Evolutionary conservation across 495 filamentous ascomycete genomes (phyloP), one percentile per base, ranked within the genome.

Genomic region (Xylaria bambusicola): DNA sequence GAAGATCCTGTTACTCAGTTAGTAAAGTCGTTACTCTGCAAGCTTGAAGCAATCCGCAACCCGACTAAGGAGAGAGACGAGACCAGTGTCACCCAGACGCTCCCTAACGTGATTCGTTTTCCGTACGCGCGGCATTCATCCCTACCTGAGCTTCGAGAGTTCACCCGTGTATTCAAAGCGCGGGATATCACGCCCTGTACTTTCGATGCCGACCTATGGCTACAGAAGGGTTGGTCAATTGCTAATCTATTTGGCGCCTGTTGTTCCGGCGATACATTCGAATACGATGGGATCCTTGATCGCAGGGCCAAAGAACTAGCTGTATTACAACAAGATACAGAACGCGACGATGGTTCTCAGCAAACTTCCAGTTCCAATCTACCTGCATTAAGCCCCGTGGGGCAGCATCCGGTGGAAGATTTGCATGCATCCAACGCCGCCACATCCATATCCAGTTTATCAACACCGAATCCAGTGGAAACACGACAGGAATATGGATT

Each of bases 111-210:
- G 20, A 81, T 86, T 29, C 72, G 68, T 10, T 97, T 97, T 59
- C 90, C 92, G 3, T 98, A 93, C 66, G 93, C 93, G 0, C 84
- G 93, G 2, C 93, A 98, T 71, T 95, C 93, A 0, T 96, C 91
- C 0, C 91, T 93, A 51, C 73, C 75, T 0, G 93, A 97, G 70
- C 78, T 96, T 5, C 88, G 90, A 58, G 69, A 85, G 58, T 73
- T 98, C 0, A 77, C 96, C 4, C 63, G 76, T 3, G 79, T 78
- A 0, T 91, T 97, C 61, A 80, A 75, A 36, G 92, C 91, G 0
- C 82, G 75, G 58, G 91, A 97, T 70, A 77, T 97, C 10, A 87
- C 88, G 73, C 92, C 93, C 4, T 97, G 93, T 67, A 93, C 91
- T 1, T 86, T 93, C 6, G 79, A 92, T 52, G 74, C 81, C 17